Conservation (phyloP, 768 basidiomycete species). For the Tricholomella constricta region DNA sequence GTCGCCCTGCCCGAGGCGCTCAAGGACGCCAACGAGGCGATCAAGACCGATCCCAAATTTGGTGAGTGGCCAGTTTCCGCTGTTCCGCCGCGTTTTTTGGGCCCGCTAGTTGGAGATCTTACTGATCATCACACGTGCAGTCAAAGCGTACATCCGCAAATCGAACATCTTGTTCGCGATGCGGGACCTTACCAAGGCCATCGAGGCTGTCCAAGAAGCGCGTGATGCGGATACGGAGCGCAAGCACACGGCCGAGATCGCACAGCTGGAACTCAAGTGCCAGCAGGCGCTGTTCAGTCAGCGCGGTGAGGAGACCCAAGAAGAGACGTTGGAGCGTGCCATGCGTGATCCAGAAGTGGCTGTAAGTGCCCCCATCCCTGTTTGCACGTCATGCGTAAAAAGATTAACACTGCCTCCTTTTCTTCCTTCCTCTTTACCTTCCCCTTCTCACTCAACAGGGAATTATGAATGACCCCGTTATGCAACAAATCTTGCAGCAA, state of each 20-base stretch:
- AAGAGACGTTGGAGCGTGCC: conserved; percentile 89
- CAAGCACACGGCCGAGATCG: conserved; percentile 84
- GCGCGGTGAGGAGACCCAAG: conserved; percentile 84
- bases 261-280: conserved; percentile 76
- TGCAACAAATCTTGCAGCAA: conserved; percentile 95
- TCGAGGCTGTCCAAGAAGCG: conserved; percentile 82
- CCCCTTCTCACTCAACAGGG: conserved; percentile 44
- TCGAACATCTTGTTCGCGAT: conserved; percentile 81
- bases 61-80: conserved; percentile 43
- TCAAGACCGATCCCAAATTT: conserved; percentile 87
- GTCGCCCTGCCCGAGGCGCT: conserved; percentile 92
- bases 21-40: conserved; percentile 93
- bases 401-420: conserved; percentile 3
- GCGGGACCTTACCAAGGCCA: conserved; percentile 88
- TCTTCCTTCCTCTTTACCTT: too few species aligned
- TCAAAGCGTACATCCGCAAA: conserved; percentile 97
- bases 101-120: neutral
- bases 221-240: conserved; percentile 75
- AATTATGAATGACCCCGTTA: conserved; percentile 89
- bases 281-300: conserved; percentile 79
- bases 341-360: conserved; percentile 98
- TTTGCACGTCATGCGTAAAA: conserved; percentile 1
- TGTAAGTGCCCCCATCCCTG: conserved; percentile 45
- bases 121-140: conserved; percentile 32
- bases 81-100: neutral